Conservation (phyloP, 148 eudicot species). For the Spergularia marina region DNA sequence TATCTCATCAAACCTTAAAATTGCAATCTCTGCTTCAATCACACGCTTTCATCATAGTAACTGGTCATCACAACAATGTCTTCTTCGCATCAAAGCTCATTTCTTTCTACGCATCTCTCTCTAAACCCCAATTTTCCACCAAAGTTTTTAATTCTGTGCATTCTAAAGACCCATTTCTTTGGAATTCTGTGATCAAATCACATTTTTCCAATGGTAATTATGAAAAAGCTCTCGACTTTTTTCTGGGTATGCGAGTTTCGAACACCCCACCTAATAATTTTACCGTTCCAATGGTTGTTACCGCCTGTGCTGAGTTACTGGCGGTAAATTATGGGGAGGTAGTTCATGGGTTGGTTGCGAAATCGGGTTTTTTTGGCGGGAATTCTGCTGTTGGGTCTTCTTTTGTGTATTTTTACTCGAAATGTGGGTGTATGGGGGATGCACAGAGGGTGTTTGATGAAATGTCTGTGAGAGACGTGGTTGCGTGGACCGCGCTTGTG, state of each 20-base stretch:
- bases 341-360: slow-evolving; percentile 52
- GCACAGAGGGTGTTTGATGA: slow-evolving; percentile 54
- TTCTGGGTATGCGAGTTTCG: slow-evolving; percentile 42
- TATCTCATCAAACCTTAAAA: slow-evolving; percentile 27
- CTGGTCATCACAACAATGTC: slow-evolving; percentile 48
- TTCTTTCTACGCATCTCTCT: slow-evolving; percentile 42
- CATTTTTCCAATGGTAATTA: slow-evolving; percentile 49
- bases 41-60: slow-evolving; percentile 51
- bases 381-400: slow-evolving; percentile 61
- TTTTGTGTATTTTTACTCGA: slow-evolving; percentile 61
- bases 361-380: slow-evolving; percentile 38
- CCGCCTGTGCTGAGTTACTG: slow-evolving; percentile 54
- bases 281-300: slow-evolving; percentile 62
- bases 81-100: slow-evolving; percentile 71
- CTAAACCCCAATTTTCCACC: slow-evolving; percentile 35
- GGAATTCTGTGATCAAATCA: slow-evolving; percentile 70
- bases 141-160: slow-evolving; percentile 41
- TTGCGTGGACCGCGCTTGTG: slow-evolving; percentile 65
- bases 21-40: slow-evolving; percentile 36
- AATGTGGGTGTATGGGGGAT: slow-evolving; percentile 48
- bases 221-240: slow-evolving; percentile 37
- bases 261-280: slow-evolving; percentile 42
- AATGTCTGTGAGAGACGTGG: slow-evolving; percentile 47
- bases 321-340: slow-evolving; percentile 30
- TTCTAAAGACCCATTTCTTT: slow-evolving; percentile 53